Conservation (phyloP, 495 filamentous ascomycete species). For the Aspergillus heteromorphus region DNA sequence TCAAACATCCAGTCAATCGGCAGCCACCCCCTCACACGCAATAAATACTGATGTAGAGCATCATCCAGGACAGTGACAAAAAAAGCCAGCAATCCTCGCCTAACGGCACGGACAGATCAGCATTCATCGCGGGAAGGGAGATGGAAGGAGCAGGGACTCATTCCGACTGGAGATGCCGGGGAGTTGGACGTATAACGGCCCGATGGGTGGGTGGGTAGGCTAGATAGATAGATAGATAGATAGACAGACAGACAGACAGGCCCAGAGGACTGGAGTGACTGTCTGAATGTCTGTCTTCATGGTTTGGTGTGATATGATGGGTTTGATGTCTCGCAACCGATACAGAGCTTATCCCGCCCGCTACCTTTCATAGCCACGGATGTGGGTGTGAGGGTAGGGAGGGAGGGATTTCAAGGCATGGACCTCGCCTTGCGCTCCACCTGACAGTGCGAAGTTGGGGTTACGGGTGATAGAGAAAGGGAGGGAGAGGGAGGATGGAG, state of each 20-base stretch:
- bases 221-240: not conserved
- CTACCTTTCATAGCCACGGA: not conserved
- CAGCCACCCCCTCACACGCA: not conserved
- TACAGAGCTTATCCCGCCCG: constrained; percentile 53
- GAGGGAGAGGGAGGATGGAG: constrained; percentile 6
- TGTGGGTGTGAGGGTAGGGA: constrained; percentile 17
- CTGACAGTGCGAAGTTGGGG: constrained; percentile 43
- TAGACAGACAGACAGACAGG: too few relatives aligned
- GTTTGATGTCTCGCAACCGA: constrained; percentile 52
- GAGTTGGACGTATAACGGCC: not conserved
- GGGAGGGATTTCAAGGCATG: constrained; percentile 50
- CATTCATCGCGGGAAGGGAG: not conserved
- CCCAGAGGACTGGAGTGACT: too few relatives aligned
- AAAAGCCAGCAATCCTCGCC: too few relatives aligned
- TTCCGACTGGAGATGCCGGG: not conserved
- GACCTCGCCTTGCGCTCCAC: constrained; percentile 54
- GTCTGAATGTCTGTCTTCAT: too few relatives aligned
- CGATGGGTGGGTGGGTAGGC: not conserved
- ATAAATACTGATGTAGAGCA: not conserved
- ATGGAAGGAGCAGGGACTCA: not conserved
- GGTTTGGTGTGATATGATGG: too few relatives aligned
- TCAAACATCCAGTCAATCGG: not conserved
- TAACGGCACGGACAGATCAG: not conserved
- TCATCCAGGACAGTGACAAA: not conserved
- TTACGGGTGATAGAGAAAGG: constrained; percentile 6